Conservation (phyloP, 108 stramenopile genomes). For the Skeletonema menzelii region DNA sequence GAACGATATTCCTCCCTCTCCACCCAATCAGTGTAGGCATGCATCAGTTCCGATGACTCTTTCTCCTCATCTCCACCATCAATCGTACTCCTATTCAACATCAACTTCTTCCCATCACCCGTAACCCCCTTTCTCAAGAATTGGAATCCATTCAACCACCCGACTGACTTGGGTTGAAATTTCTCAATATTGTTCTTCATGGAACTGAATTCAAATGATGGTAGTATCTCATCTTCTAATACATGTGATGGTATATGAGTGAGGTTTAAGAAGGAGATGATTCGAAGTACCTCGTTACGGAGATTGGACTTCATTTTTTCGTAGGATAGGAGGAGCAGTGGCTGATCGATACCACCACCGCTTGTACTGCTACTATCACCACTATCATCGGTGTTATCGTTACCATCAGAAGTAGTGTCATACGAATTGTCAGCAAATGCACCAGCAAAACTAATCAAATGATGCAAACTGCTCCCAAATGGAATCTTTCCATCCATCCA, state of each 20-base stretch:
- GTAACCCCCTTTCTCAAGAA: conserved; percentile 43
- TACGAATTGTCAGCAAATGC: conserved; percentile 31
- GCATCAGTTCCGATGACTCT: neutral
- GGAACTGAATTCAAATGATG: conserved; percentile 35
- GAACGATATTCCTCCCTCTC: conserved; percentile 19
- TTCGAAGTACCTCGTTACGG: conserved; percentile 8
- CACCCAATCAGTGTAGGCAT: conserved; percentile 17
- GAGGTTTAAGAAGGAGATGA: conserved; percentile 45
- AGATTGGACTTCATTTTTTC: conserved; percentile 40
- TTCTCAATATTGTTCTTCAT: conserved; percentile 39
- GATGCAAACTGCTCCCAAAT: conserved; percentile 59
- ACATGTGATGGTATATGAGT: conserved; percentile 15
- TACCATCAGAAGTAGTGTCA: no score
- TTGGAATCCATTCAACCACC: conserved; percentile 47
- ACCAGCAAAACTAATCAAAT: conserved; percentile 50
- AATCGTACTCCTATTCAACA: neutral
- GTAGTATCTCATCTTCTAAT: conserved; percentile 25
- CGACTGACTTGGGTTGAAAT: conserved; percentile 47
- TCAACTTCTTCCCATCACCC: conserved; percentile 33
- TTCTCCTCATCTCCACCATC: neutral
- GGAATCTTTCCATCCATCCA: conserved; percentile 57
- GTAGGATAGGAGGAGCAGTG: conserved; percentile 40
- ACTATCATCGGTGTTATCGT: neutral
- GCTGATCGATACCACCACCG: neutral
- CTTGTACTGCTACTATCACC: neutral